Evolutionary conservation across 768 basidiomycete species (phyloP).

Genomic region (Favolaschia claudopus): DNA sequence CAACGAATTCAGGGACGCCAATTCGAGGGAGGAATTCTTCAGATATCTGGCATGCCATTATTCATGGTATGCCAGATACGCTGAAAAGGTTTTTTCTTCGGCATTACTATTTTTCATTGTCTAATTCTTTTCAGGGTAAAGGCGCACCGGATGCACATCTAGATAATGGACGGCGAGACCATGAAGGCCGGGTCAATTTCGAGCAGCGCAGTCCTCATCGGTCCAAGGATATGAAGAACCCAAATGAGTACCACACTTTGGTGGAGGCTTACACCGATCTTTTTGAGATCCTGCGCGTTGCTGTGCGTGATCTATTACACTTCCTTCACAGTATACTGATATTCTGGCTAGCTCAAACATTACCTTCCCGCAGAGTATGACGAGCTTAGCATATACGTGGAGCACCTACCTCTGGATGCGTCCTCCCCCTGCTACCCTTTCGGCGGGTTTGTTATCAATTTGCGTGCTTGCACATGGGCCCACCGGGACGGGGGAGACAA

Average conservation of each 20-base stretch:
- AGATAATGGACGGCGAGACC: background rate
- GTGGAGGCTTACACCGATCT: constrained; percentile 10
- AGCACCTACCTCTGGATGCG: constrained; percentile 27
- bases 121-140: no score
- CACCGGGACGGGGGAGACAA: constrained; percentile 33
- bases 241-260: background rate
- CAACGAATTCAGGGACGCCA: background rate
- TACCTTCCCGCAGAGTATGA: constrained; percentile 30
- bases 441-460: constrained; percentile 34
- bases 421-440: constrained; percentile 32
- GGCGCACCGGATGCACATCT: background rate
- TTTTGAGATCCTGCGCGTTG: constrained; percentile 5
- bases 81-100: no score
- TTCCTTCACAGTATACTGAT: background rate
- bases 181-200: background rate
- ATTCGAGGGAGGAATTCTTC: background rate
- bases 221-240: background rate
- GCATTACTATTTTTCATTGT: no score
- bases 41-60: no score
- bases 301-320: background rate
- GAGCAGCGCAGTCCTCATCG: background rate
- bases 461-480: constrained; percentile 28
- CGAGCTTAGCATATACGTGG: constrained; percentile 25
- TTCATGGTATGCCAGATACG: no score
- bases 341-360: constrained; percentile 26